Conservation (phyloP, 2,329 filamentous ascomycete genomes). For the Akanthomyces uredinophilus region DNA sequence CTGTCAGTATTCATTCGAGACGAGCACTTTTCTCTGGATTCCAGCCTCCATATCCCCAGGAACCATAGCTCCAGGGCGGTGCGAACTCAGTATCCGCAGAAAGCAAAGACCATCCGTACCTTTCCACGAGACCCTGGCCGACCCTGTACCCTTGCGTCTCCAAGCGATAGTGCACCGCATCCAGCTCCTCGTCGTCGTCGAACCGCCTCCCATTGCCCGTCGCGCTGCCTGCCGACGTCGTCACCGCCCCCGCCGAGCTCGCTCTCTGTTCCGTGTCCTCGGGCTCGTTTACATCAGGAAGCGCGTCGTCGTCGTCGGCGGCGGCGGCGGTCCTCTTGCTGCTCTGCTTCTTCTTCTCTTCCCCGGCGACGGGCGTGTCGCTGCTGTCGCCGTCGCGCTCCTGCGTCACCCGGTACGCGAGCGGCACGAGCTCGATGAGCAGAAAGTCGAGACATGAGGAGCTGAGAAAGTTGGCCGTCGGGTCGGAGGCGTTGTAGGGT, state of each 20-base stretch:
- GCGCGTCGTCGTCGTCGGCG: not conserved
- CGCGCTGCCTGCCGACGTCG: not conserved
- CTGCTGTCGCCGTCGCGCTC: constrained; percentile 55
- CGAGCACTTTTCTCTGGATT: not conserved
- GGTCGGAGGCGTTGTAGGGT: constrained; percentile 67
- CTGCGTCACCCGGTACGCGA: constrained; percentile 80
- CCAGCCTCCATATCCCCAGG: not conserved
- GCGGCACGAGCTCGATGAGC: constrained; percentile 92
- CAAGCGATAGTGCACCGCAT: constrained; percentile 78
- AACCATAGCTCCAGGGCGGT: too few relatives aligned
- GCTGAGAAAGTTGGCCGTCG: constrained; percentile 69
- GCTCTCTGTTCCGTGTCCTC: constrained; percentile 8
- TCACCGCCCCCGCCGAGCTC: constrained; percentile 1
- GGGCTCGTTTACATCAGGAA: not conserved
- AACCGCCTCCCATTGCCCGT: not conserved
- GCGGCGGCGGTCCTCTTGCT: not conserved
- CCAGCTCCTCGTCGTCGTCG: constrained; percentile 70
- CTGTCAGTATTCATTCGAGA: not conserved
- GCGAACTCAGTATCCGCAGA: not conserved
- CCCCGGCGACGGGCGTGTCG: constrained; percentile 25
- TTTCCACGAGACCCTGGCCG: constrained; percentile 84
- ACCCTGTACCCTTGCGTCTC: constrained; percentile 87
- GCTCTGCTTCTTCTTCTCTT: not conserved
- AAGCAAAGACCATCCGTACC: constrained; percentile 48
- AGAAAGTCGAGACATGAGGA: constrained; percentile 89